Evolutionary conservation across 129 eudicot genomes (phyloP).

Genomic region (Saposhnikovia divaricata): DNA sequence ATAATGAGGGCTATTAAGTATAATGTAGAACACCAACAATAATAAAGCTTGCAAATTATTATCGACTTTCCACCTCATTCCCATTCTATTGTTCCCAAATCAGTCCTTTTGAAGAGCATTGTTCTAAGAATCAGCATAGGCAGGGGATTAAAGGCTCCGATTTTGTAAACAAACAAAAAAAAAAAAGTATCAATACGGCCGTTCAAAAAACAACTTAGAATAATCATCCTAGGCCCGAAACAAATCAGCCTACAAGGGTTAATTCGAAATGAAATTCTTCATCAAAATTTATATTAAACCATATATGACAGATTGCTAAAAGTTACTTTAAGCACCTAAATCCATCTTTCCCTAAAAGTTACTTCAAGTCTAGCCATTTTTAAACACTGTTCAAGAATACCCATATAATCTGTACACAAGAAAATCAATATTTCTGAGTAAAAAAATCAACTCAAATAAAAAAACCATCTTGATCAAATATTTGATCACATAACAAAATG

Average conservation of each 20-base stretch:
- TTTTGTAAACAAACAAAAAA: no score
- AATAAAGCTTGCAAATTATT: neutral
- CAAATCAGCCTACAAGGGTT: neutral
- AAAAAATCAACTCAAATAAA: neutral
- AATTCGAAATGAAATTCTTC: no score
- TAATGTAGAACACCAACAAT: neutral
- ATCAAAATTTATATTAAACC: neutral
- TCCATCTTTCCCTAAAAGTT: neutral
- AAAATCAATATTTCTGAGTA: neutral
- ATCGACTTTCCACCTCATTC: neutral
- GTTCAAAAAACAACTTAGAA: neutral
- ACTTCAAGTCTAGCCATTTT: neutral
- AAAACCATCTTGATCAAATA: neutral
- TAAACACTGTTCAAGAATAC: neutral
- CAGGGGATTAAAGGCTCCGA: neutral
- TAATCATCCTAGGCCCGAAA: neutral
- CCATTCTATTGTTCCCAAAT: neutral
- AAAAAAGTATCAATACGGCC: no score
- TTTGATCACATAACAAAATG: neutral
- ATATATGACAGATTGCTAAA: neutral
- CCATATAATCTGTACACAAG: neutral
- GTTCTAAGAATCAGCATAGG: neutral
- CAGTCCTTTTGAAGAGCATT: neutral
- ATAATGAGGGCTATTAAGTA: neutral
- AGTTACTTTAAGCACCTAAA: neutral